A percentile compares a stretch with the other conserved stretches of the same genome.
Evolutionary conservation across 129 eudicot genomes (phyloP).

Genomic region (Tagetes erecta): DNA sequence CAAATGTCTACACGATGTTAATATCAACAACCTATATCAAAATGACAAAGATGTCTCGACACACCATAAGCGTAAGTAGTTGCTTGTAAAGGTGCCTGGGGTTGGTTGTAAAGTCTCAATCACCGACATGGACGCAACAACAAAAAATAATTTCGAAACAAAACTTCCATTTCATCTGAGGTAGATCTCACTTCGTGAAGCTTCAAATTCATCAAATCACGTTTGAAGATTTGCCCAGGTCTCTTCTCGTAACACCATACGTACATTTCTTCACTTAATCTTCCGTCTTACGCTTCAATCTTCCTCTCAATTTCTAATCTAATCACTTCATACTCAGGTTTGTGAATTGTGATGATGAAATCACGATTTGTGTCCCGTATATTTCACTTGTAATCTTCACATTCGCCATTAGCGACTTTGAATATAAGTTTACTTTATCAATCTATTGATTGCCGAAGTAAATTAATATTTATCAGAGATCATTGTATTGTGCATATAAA

Average conservation of each 20-base stretch:
- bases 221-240: conserved; percentile 7
- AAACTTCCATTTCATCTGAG: not conserved
- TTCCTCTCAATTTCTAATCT: conserved; percentile 14
- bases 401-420: not conserved
- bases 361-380: not conserved
- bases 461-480: not conserved
- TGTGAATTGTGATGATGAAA: not conserved
- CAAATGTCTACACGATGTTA: too few relatives aligned
- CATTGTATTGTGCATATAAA: too few relatives aligned
- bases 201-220: conserved; percentile 1
- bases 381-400: conserved; percentile 9
- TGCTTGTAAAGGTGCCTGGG: not conserved
- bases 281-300: conserved; percentile 3
- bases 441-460: not conserved
- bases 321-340: conserved; percentile 12
- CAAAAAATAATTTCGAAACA: conserved; percentile 1
- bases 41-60: too few relatives aligned
- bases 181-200: not conserved
- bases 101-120: not conserved
- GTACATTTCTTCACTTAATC: not conserved
- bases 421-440: not conserved
- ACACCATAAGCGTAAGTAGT: too few relatives aligned
- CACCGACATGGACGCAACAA: conserved; percentile 7
- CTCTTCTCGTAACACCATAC: not conserved
- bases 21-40: too few relatives aligned